These are phyloP conservation scores for Lactarius deliciosus DNA, from an alignment of 768 basidiomycete species.

Conservation along the genomic window DNA sequence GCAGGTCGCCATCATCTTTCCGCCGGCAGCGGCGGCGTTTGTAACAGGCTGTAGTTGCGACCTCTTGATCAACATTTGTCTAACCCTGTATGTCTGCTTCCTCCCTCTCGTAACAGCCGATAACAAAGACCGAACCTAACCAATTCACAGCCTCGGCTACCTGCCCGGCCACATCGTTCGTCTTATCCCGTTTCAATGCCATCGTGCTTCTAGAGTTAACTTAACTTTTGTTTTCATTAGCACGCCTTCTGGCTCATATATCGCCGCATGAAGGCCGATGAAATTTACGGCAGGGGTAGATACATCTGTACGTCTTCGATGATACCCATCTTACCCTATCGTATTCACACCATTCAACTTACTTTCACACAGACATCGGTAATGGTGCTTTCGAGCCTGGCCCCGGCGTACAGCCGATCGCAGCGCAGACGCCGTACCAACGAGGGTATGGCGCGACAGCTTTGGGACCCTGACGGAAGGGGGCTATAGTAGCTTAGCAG, in stretches of 20 bases:
- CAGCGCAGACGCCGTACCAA: slow-evolving; percentile 12
- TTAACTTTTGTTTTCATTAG: slow-evolving; percentile 32
- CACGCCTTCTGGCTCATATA: slow-evolving; percentile 92
- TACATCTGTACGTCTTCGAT: slow-evolving; percentile 61
- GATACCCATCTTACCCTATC: neutral
- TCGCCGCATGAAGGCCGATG: slow-evolving; percentile 85
- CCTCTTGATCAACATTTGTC: slow-evolving; percentile 76
- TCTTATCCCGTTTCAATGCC: slow-evolving; percentile 16
- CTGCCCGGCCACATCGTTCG: slow-evolving; percentile 60
- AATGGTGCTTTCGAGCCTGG: slow-evolving; percentile 32
- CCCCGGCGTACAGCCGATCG: neutral
- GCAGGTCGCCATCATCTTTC: slow-evolving; percentile 77
- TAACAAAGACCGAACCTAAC: slow-evolving; percentile 17
- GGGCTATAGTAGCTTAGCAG: neutral
- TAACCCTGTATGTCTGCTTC: slow-evolving; percentile 61
- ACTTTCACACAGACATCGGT: slow-evolving; percentile 33
- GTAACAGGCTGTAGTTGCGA: slow-evolving; percentile 84
- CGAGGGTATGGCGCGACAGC: slow-evolving; percentile 17
- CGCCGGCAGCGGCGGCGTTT: slow-evolving; percentile 76
- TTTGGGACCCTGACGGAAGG: neutral
- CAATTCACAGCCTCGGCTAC: slow-evolving; percentile 61
- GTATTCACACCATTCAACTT: neutral
- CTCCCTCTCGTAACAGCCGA: no score
- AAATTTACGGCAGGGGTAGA: slow-evolving; percentile 73
- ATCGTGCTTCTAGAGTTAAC: no score